phyloP scores from a whole-genome alignment of 305 asterid genomes.

The Rubia peregrina region DNA sequence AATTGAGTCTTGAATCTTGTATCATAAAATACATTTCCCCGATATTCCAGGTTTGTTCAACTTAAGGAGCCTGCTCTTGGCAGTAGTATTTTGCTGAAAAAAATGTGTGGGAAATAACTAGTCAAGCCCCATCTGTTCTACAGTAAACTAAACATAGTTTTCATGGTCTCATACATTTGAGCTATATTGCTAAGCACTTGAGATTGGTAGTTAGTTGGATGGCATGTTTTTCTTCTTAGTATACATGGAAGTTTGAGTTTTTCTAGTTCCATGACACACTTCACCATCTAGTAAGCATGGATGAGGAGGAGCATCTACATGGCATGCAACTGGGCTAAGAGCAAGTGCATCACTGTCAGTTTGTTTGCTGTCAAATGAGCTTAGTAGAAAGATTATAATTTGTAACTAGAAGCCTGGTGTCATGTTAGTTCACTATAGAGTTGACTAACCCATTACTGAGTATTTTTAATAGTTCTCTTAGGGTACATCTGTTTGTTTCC shows the following conservation, averaged over 20 bases:
- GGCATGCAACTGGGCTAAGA: background rate
- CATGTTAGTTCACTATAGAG: background rate
- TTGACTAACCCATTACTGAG: background rate
- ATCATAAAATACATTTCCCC: background rate
- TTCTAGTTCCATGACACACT: background rate
- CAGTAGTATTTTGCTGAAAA: too few species aligned
- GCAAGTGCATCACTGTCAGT: background rate
- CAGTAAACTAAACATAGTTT: background rate
- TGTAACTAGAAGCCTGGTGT: background rate
- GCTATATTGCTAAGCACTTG: background rate
- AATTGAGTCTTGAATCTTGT: background rate
- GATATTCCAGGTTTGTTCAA: background rate
- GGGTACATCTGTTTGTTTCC: background rate
- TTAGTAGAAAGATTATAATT: background rate
- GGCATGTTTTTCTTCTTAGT: background rate
- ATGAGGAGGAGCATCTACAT: background rate
- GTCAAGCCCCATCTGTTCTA: background rate
- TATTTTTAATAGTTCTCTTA: background rate
- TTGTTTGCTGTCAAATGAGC: background rate
- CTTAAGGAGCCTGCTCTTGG: background rate
- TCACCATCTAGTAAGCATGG: background rate
- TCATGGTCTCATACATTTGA: background rate
- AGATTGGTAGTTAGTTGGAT: background rate
- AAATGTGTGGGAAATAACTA: background rate
- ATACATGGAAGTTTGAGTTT: background rate